Evolutionary conservation across 139 green algal species (phyloP).

Genomic region (Nannochloris sp.): DNA sequence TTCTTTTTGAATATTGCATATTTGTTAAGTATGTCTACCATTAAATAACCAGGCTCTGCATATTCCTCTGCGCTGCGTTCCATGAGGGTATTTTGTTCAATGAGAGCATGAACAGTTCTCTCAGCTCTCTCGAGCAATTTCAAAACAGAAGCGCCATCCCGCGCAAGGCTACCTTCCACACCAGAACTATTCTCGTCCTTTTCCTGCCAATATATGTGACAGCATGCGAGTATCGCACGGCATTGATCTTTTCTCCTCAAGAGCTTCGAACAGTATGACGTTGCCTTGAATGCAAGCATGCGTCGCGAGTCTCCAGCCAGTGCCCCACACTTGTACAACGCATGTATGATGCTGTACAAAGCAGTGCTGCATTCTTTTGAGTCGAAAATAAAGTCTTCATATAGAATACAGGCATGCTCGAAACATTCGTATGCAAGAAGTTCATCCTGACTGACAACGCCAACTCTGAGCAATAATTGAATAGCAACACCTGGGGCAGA

Average conservation of each 20-base stretch:
- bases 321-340: constrained; percentile 62
- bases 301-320: constrained; percentile 69
- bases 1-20: constrained; percentile 61
- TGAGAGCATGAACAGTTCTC: constrained; percentile 35
- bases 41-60: constrained; percentile 33
- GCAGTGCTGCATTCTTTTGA: constrained; percentile 55
- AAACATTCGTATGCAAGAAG: constrained; percentile 88
- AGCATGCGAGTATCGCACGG: constrained; percentile 58
- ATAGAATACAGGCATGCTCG: constrained; percentile 82
- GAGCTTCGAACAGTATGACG: constrained; percentile 72
- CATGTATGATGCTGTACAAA: constrained; percentile 76
- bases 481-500: constrained; percentile 50
- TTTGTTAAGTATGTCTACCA: constrained; percentile 78
- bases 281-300: constrained; percentile 70
- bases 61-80: neutral
- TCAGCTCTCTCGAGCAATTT: neutral
- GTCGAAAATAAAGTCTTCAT: constrained; percentile 83
- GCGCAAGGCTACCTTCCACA: too few relatives aligned
- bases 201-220: constrained; percentile 80
- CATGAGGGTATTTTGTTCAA: constrained; percentile 48
- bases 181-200: neutral
- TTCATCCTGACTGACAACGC: constrained; percentile 22
- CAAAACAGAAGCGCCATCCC: neutral
- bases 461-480: constrained; percentile 53
- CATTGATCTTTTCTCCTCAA: constrained; percentile 86